Evolutionary conservation across 768 basidiomycete species (phyloP).

Genomic region (Boletus subparvulus): DNA sequence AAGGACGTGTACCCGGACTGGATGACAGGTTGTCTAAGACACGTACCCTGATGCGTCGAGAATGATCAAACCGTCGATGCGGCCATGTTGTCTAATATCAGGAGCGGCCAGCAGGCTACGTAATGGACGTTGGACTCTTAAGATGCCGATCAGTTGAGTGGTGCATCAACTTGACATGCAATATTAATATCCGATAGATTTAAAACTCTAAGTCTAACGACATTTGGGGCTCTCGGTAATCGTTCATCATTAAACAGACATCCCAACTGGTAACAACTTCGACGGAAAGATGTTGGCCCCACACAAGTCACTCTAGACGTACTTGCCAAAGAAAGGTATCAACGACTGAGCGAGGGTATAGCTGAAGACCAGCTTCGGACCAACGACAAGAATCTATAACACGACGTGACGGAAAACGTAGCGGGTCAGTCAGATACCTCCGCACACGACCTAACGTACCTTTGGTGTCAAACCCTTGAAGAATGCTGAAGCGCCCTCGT

Average conservation of each 20-base stretch:
- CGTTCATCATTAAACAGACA: conserved; percentile 1
- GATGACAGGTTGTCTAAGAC: conserved; percentile 68
- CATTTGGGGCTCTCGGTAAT: background rate
- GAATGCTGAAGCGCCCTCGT: conserved; percentile 81
- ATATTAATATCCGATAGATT: conserved; percentile 9
- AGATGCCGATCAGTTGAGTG: background rate
- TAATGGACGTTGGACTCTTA: background rate
- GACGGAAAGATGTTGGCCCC: background rate
- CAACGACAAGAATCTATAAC: conserved; percentile 85
- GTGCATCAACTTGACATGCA: too few species aligned
- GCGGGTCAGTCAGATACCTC: conserved; percentile 7
- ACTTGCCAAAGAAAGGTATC: conserved; percentile 89
- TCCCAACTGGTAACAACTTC: background rate
- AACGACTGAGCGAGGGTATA: conserved; percentile 96
- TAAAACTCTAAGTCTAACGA: too few species aligned
- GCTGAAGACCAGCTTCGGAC: conserved; percentile 97
- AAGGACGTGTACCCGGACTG: conserved; percentile 87
- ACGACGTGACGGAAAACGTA: background rate
- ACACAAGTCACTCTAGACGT: conserved; percentile 48
- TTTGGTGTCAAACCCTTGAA: conserved; percentile 99
- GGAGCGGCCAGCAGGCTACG: background rate
- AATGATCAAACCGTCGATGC: conserved; percentile 82
- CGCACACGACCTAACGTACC: conserved; percentile 42
- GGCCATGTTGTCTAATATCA: conserved; percentile 45
- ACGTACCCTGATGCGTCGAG: conserved; percentile 73